Conservation (phyloP, 2,329 filamentous ascomycete species). For the Chaetomium olivaceum region DNA sequence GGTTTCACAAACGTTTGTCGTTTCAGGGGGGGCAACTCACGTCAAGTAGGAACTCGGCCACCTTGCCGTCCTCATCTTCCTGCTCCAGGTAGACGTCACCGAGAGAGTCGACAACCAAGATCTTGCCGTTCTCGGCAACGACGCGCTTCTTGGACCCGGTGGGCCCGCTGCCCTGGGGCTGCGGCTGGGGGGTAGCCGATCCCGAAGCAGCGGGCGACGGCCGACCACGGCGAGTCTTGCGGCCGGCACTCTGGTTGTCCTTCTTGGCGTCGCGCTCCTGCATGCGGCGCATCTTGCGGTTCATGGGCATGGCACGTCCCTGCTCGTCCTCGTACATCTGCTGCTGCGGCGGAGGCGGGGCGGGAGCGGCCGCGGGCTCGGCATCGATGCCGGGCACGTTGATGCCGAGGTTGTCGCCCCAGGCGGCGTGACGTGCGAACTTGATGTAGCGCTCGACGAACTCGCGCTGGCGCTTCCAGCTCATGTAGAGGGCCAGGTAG, state of each 20-base stretch:
- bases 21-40: constrained; percentile 53
- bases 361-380: constrained; percentile 42
- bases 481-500: constrained; percentile 81
- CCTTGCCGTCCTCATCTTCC: constrained; percentile 80
- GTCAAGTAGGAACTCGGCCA: constrained; percentile 83
- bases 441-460: constrained; percentile 91
- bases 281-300: constrained; percentile 83
- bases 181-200: constrained; percentile 56
- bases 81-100: constrained; percentile 97
- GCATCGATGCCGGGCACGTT: constrained; percentile 65
- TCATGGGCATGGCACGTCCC: constrained; percentile 61
- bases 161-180: constrained; percentile 54
- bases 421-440: constrained; percentile 83
- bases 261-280: constrained; percentile 83
- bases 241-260: constrained; percentile 45
- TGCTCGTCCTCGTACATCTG: constrained; percentile 48
- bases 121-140: constrained; percentile 91
- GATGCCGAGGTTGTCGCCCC: constrained; percentile 74
- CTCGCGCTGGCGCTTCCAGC: constrained; percentile 85
- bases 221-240: constrained; percentile 42
- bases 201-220: constrained; percentile 42
- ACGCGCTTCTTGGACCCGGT: constrained; percentile 83
- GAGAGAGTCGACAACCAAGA: constrained; percentile 85
- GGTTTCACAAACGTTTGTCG: neutral
- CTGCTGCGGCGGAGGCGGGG: constrained; percentile 45